Conservation (phyloP, 2,329 filamentous ascomycete genomes). For the Xylariaceae sp. region DNA sequence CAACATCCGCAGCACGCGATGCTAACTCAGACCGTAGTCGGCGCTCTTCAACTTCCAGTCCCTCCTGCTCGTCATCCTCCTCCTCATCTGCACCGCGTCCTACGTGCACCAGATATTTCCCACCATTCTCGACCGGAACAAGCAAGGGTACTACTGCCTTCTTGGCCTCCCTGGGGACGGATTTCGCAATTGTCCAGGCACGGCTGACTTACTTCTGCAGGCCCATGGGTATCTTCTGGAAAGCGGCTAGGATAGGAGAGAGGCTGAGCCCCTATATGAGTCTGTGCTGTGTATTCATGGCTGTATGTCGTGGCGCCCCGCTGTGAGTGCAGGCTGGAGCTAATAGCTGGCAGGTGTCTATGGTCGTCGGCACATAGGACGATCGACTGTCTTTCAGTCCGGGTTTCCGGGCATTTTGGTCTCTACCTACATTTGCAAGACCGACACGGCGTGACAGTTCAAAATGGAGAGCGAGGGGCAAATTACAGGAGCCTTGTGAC, state of each 20-base stretch:
- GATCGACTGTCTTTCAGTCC: no score
- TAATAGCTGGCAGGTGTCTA: constrained; percentile 18
- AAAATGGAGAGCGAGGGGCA: no score
- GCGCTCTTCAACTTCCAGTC: constrained; percentile 99
- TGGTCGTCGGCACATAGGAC: constrained; percentile 24
- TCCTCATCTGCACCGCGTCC: constrained; percentile 91
- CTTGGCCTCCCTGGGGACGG: no score
- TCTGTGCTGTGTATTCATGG: constrained; percentile 89
- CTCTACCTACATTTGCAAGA: no score
- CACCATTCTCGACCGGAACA: constrained; percentile 84
- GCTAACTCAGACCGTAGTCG: constrained; percentile 50
- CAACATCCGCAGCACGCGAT: neutral
- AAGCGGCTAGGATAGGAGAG: constrained; percentile 87
- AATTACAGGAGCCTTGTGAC: no score
- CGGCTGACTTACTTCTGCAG: constrained; percentile 33
- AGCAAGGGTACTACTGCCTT: constrained; percentile 90
- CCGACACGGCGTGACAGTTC: no score
- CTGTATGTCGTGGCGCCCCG: no score
- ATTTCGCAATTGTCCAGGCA: no score
- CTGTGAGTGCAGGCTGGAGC: constrained; percentile 1
- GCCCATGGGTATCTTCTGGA: constrained; percentile 86
- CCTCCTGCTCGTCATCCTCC: constrained; percentile 84
- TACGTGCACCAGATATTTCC: constrained; percentile 90
- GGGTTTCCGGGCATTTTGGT: no score
- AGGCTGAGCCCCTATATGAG: constrained; percentile 91